Evolutionary conservation across 768 basidiomycete genomes (phyloP), one percentile per base, ranked within the genome.

Genomic region (Mycena crocata): DNA sequence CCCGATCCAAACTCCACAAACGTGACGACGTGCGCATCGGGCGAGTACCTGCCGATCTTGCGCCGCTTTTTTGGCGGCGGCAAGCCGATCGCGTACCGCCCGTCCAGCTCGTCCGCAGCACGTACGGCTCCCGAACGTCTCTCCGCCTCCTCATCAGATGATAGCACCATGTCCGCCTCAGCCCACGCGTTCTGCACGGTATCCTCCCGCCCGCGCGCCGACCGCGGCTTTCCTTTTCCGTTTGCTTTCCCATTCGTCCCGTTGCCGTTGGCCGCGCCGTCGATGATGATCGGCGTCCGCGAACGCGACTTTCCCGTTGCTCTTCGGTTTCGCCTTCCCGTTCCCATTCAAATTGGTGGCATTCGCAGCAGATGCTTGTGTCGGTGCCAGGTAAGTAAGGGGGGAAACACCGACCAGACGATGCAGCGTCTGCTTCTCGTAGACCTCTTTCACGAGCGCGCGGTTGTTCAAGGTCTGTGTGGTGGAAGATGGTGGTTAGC

Each of bases 381-480:
- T 58, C 55, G 42, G 68, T 28, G 50, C 39, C 30, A 26, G 57
- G 13, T 44, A 39, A 14, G 64, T 44, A n/a, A 61, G 57, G 12
- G 78, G 78, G 55, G 76, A 71, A 24, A 89, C 77, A 5, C 85
- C 87, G 15, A 93, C 78, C 56, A 89, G 78, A 26, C 83, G 79
- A 66, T 95, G 93, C 57, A 95, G 75, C 1, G 80, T 75, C 57
- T 84, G 77, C 57, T 82, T 82, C 68, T 90, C 80, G 73, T 92
- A 91, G 17, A 94, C 80, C 65, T 93, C 91, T 72, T 87, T 84
- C 3, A 93, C 86, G 3, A 92, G 80, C 51, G 81, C 82, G 31
- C 94, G 87, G 70, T 93, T 91, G 62, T 91, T 91, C 57, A 93
- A 86, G 1, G 90, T 93, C 92, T 94, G n/a, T n/a, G n/a, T n/a